Evolutionary conservation across 495 filamentous ascomycete species (phyloP).

Genomic region (Staphylotrichum tortipilum): DNA sequence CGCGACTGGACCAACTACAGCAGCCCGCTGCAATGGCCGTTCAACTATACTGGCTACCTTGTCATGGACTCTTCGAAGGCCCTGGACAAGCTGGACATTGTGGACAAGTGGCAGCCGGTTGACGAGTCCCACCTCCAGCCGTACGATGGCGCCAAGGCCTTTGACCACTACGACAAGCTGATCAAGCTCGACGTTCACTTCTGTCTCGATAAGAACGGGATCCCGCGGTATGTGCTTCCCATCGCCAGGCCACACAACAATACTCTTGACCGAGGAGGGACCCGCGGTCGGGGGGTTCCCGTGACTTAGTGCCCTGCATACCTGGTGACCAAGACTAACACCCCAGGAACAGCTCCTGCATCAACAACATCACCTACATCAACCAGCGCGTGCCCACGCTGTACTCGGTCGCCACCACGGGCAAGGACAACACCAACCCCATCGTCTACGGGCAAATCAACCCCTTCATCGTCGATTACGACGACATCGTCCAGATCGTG

Average conservation of each 20-base stretch:
- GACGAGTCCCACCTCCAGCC: slow-evolving; percentile 59
- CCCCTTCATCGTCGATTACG: slow-evolving; percentile 53
- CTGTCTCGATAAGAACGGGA: slow-evolving; percentile 51
- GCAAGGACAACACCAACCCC: slow-evolving; percentile 50
- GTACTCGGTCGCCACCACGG: slow-evolving; percentile 62
- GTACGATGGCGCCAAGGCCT: slow-evolving; percentile 42
- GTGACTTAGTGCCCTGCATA: no score
- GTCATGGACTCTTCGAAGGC: slow-evolving; percentile 52
- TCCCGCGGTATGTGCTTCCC: slow-evolving; percentile 49
- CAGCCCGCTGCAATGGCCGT: slow-evolving; percentile 21
- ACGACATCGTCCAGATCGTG: slow-evolving; percentile 65
- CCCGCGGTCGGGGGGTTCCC: no score
- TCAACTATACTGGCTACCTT: slow-evolving; percentile 51
- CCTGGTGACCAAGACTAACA: not conserved
- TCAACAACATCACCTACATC: slow-evolving; percentile 71
- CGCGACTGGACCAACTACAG: slow-evolving; percentile 31
- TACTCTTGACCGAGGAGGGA: no score
- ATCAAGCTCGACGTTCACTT: slow-evolving; percentile 53
- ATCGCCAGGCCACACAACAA: no score
- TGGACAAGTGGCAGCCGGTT: slow-evolving; percentile 47
- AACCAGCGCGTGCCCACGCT: slow-evolving; percentile 67
- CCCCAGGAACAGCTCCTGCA: slow-evolving; percentile 46
- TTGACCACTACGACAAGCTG: slow-evolving; percentile 41
- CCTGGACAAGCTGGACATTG: slow-evolving; percentile 36
- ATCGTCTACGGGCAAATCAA: slow-evolving; percentile 67